Percentiles rank a stretch among this genome's conserved stretches.
Evolutionary conservation across 1,284 basidiomycete genomes (phyloP).

Genomic region (Naganishia liquefaciens): DNA sequence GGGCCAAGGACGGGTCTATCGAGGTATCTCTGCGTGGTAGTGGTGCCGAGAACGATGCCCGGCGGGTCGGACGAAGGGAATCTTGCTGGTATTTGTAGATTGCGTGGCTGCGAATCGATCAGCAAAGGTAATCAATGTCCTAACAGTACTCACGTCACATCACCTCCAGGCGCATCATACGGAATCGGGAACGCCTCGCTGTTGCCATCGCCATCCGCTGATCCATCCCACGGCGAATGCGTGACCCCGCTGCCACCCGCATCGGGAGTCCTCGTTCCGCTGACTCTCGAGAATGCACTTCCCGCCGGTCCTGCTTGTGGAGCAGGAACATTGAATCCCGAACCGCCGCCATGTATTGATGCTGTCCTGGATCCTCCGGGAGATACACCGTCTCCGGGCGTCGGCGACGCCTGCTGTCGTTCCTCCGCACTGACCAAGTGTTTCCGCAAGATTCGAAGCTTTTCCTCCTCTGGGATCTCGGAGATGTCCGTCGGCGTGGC

Average conservation of each 20-base stretch:
- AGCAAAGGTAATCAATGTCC: slow-evolving; percentile 34
- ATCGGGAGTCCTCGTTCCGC: slow-evolving; percentile 16
- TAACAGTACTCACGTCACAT: slow-evolving; percentile 73
- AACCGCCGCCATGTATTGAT: slow-evolving; percentile 33
- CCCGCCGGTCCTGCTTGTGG: slow-evolving; percentile 39
- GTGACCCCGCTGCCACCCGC: slow-evolving; percentile 18
- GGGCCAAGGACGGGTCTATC: slow-evolving; percentile 71
- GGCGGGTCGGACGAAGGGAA: slow-evolving; percentile 63
- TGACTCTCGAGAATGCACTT: slow-evolving; percentile 6
- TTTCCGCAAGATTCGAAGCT: slow-evolving; percentile 72
- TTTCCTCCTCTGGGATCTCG: slow-evolving; percentile 68
- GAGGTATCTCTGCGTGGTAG: slow-evolving; percentile 51
- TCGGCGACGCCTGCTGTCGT: slow-evolving; percentile 49
- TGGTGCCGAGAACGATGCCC: slow-evolving; percentile 67
- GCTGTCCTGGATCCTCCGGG: slow-evolving; percentile 14
- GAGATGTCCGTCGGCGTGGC: slow-evolving; percentile 40
- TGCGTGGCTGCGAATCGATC: slow-evolving; percentile 64
- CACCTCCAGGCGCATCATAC: slow-evolving; percentile 78
- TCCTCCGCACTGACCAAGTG: slow-evolving; percentile 78
- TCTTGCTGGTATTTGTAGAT: slow-evolving; percentile 92
- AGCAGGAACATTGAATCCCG: slow-evolving; percentile 38
- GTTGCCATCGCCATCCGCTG: slow-evolving; percentile 55
- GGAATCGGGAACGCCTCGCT: slow-evolving; percentile 74
- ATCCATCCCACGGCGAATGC: slow-evolving; percentile 20
- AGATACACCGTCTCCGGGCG: slow-evolving; percentile 25